These are phyloP conservation scores for Cyberlindnera mrakii DNA, from an alignment of 805 yeast genomes.

Conservation along the genomic window DNA sequence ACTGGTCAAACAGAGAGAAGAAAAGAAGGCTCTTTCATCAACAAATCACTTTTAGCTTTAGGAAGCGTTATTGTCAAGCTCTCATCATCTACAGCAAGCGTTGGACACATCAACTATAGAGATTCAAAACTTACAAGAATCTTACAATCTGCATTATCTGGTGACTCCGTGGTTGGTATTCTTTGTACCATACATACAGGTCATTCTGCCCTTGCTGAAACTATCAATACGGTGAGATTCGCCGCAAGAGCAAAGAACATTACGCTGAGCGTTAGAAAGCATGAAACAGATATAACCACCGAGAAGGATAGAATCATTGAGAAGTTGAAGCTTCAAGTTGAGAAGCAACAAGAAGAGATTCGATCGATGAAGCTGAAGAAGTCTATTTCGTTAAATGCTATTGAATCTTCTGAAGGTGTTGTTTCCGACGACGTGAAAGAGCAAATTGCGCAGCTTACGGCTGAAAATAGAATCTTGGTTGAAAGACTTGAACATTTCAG, in stretches of 20 bases:
- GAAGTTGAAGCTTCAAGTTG: slow-evolving; percentile 53
- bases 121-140: slow-evolving; percentile 89
- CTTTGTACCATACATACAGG: slow-evolving; percentile 82
- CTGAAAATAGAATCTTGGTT: slow-evolving; percentile 59
- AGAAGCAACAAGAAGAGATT: slow-evolving; percentile 51
- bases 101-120: slow-evolving; percentile 81
- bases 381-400: slow-evolving; percentile 2
- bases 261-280: slow-evolving; percentile 56
- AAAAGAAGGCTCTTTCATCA: slow-evolving; percentile 90
- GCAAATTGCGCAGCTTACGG: slow-evolving; percentile 38
- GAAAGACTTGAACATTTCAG: slow-evolving; percentile 67
- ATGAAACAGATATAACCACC: slow-evolving; percentile 30
- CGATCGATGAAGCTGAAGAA: slow-evolving; percentile 27
- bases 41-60: slow-evolving; percentile 82
- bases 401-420: slow-evolving; percentile 4
- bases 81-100: slow-evolving; percentile 27
- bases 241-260: slow-evolving; percentile 92
- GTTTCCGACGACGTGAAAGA: slow-evolving; percentile 21
- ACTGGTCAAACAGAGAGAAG: slow-evolving; percentile 62
- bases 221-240: slow-evolving; percentile 81
- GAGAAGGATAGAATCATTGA: slow-evolving; percentile 50
- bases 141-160: slow-evolving; percentile 87
- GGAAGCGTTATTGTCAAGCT: slow-evolving; percentile 89
- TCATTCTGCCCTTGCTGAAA: slow-evolving; percentile 58
- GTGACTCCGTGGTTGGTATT: slow-evolving; percentile 76